Evolutionary conservation across 1,284 basidiomycete genomes (phyloP), one percentile per base, ranked within the genome.

Genomic region (Chondrostereum purpureum): DNA sequence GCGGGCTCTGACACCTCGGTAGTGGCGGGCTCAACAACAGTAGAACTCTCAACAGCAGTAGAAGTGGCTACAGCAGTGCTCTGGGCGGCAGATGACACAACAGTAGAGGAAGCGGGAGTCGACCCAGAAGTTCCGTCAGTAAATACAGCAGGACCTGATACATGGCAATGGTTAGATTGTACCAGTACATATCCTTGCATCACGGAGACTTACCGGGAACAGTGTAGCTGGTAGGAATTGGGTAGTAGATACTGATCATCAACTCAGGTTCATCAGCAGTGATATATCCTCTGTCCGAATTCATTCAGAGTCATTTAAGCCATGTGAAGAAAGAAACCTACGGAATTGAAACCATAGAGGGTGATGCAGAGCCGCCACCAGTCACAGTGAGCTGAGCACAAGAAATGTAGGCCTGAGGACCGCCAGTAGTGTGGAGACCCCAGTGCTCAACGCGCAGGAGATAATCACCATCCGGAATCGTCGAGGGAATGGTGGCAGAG

Each of bases 301-400:
- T 8, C 16, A 38, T 19, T 8, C 8, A 10, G 18, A 16, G 36
- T 67, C 67, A 21, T 65, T 69, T n/a, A n/a, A n/a, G n/a, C n/a
- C n/a, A n/a, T n/a, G n/a, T 14, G 12, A 38, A 14, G 8, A n/a
- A 38, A 19, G 16, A 19, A 8, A 38, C 12, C 8, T n/a, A n/a
- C 18, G 36, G 36, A 16, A 38, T 38, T 16, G 8, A 8, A 14
- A 38, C n/a, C 36, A 10, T 38, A 16, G 18, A 38, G 10, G 36
- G 12, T 10, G 36, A n/a, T 16, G 18, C 36, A 14, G 18, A 55
- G 24, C 68, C 68, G 38, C 65, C 62, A n/a, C 66, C 66, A 20
- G 64, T 68, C 21, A 69, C 46, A 16, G 49, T 59, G 44, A 69
- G 66, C 45, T 69, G 67, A 22, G 64, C 67, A 44, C 67, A 69